Percentiles rank a stretch among this genome's conserved stretches.
phyloP scores from a whole-genome alignment of 2,329 filamentous ascomycete species.

The Tolypocladium paradoxum region DNA sequence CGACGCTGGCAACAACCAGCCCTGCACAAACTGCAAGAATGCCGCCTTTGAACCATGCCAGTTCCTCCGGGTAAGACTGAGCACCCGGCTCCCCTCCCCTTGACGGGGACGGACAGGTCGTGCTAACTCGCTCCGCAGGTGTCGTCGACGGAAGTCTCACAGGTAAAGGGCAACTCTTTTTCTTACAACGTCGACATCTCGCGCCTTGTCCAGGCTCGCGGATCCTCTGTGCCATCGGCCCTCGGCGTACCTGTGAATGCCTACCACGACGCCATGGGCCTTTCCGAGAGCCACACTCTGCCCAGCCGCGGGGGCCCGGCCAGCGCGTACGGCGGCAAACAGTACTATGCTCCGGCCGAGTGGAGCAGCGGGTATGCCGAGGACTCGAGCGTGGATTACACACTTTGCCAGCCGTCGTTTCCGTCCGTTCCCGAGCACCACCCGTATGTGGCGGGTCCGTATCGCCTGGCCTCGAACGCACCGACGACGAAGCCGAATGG shows the following conservation, averaged over 20 bases:
- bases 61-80: slow-evolving; percentile 61
- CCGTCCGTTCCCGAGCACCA: slow-evolving; percentile 9
- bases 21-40: slow-evolving; percentile 74
- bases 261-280: slow-evolving; percentile 10
- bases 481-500: slow-evolving; percentile 8
- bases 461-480: slow-evolving; percentile 12
- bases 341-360: slow-evolving; percentile 12
- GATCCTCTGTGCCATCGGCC: slow-evolving; percentile 7
- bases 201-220: slow-evolving; percentile 18
- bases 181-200: slow-evolving; percentile 20
- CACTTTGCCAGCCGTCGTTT: slow-evolving; percentile 11
- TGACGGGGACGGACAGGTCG: not conserved
- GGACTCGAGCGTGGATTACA: slow-evolving; percentile 14
- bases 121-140: slow-evolving; percentile 11
- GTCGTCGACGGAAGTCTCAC: slow-evolving; percentile 18
- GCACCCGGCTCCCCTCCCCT: not conserved
- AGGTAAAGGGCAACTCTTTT: slow-evolving; percentile 14
- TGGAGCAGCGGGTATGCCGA: slow-evolving; percentile 16
- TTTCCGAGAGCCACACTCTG: slow-evolving; percentile 8
- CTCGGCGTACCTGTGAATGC: slow-evolving; percentile 5
- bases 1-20: slow-evolving; percentile 61
- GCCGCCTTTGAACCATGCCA: slow-evolving; percentile 62
- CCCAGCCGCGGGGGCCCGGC: slow-evolving; percentile 10
- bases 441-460: slow-evolving; percentile 14
- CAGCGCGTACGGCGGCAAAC: slow-evolving; percentile 14